Evolutionary conservation across 78 protist genomes (phyloP).

Genomic region (Planoprotostelium fungivorum): DNA sequence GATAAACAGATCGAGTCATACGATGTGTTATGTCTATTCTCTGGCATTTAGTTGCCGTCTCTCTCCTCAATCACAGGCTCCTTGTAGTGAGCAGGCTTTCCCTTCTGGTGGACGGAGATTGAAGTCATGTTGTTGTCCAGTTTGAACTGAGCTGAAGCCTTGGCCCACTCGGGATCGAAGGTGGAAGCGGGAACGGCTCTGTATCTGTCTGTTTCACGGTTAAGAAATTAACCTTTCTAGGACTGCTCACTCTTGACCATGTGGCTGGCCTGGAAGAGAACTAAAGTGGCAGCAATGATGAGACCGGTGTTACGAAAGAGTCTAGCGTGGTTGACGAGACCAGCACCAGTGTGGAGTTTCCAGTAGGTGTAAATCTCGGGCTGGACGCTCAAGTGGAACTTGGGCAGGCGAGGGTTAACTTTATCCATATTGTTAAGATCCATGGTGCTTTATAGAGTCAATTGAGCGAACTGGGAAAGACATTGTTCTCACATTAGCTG

Average conservation of each 20-base stretch:
- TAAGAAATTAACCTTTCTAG: not conserved
- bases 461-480: too few relatives aligned
- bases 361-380: not conserved
- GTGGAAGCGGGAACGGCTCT: not conserved
- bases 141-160: not conserved
- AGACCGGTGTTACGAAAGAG: not conserved
- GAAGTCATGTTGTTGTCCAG: not conserved
- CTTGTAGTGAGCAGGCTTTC: not conserved
- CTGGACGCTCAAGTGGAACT: not conserved
- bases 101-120: not conserved
- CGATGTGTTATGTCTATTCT: too few relatives aligned
- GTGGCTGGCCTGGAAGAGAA: not conserved
- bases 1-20: too few relatives aligned
- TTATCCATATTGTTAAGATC: not conserved
- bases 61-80: not conserved
- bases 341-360: not conserved
- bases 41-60: not conserved
- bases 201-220: not conserved
- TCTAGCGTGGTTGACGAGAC: not conserved
- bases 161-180: not conserved
- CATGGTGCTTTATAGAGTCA: too few relatives aligned
- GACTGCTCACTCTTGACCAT: not conserved
- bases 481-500: too few relatives aligned
- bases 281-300: not conserved
- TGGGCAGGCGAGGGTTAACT: not conserved